Evolutionary conservation across 1,284 basidiomycete species (phyloP).

Genomic region (Stereum hirsutum): DNA sequence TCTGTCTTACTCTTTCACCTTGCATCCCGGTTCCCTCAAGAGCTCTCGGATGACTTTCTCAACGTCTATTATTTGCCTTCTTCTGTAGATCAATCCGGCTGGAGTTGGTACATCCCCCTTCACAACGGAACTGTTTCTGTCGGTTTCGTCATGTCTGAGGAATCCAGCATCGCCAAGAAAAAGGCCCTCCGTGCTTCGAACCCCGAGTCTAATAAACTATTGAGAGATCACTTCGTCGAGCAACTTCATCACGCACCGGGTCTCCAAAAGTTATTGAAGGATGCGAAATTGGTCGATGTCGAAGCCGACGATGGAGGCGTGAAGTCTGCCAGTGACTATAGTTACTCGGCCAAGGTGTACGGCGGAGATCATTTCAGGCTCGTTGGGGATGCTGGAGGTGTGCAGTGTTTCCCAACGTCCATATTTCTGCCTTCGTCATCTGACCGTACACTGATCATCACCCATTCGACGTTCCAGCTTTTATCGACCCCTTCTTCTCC

Average conservation of each 20-base stretch:
- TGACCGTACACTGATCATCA: too few species aligned
- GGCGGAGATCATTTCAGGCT: constrained; percentile 30
- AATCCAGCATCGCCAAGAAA: constrained; percentile 25
- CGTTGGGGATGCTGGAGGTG: constrained; percentile 39
- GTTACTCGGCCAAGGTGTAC: constrained; percentile 32
- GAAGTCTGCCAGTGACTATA: constrained; percentile 29
- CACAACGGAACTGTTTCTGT: constrained; percentile 37
- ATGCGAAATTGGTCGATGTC: constrained; percentile 14
- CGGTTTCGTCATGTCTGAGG: constrained; percentile 37
- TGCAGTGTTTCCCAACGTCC: too few species aligned
- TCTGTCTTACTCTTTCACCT: constrained; percentile 3
- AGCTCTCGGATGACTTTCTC: background rate
- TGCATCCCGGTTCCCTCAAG: too few species aligned
- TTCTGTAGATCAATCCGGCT: constrained; percentile 32
- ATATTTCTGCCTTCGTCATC: too few species aligned
- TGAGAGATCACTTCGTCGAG: constrained; percentile 24
- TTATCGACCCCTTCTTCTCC: too few species aligned
- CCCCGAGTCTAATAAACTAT: background rate
- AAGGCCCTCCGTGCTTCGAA: background rate
- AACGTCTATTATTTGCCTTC: background rate
- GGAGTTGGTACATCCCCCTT: constrained; percentile 42
- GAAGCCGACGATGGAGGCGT: constrained; percentile 4
- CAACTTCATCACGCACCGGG: constrained; percentile 29
- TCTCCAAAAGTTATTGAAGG: constrained; percentile 22
- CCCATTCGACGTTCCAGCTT: too few species aligned